phyloP scores from a whole-genome alignment of 306 rosid genomes.

The Cucurbita maxima region DNA sequence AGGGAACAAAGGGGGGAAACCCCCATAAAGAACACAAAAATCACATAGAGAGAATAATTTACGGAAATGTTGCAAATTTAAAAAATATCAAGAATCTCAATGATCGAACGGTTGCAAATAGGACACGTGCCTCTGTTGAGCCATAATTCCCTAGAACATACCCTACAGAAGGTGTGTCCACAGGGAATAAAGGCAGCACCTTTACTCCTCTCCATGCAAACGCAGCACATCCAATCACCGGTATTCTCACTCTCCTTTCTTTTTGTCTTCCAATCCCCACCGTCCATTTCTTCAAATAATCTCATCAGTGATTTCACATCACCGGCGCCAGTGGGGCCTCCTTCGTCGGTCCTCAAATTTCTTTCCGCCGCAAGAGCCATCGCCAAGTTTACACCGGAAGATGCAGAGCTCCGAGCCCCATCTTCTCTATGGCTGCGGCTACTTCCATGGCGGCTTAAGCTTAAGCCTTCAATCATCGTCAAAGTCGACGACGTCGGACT shows the following conservation, averaged over 20 bases:
- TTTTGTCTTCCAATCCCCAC: slow-evolving; percentile 11
- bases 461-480: slow-evolving; percentile 3
- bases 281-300: slow-evolving; percentile 21
- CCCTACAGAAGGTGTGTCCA: slow-evolving; percentile 22
- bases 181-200: slow-evolving; percentile 26
- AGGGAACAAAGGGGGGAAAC: not conserved
- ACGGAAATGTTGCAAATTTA: not conserved
- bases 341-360: not conserved
- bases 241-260: not conserved
- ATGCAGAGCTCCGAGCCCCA: not conserved
- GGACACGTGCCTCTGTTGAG: slow-evolving; percentile 15
- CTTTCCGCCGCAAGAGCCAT: slow-evolving; percentile 27
- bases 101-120: slow-evolving; percentile 20
- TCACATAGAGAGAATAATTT: not conserved
- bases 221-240: slow-evolving; percentile 23
- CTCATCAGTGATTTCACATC: slow-evolving; percentile 18
- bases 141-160: slow-evolving; percentile 22
- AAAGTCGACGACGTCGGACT: slow-evolving; percentile 13
- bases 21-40: not conserved
- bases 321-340: slow-evolving; percentile 8
- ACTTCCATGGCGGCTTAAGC: slow-evolving; percentile 4
- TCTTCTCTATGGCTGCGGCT: not conserved
- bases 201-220: slow-evolving; percentile 21
- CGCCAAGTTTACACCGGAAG: slow-evolving; percentile 14
- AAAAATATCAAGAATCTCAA: slow-evolving; percentile 16